Evolutionary conservation across 768 basidiomycete species (phyloP), one percentile per base, ranked within the genome.

Genomic region (Megacollybia marginata): DNA sequence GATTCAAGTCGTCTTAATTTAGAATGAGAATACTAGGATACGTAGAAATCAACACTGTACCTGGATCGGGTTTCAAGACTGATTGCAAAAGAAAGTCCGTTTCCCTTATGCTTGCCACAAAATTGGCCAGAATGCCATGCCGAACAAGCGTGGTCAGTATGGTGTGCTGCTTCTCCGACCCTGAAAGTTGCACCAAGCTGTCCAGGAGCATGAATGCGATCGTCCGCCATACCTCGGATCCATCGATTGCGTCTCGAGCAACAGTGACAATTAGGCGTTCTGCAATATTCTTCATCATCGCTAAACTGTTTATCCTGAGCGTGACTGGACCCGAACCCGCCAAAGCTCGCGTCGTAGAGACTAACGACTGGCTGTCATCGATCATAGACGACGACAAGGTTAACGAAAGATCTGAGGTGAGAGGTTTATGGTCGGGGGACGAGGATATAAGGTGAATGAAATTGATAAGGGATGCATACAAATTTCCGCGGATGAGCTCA

Each of bases 141-240:
- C 82, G 75, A 20, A 74, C 74, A 20, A 96, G 67, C 1, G 77
- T 66, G 9, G 71, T 62, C 42, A 89, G 64, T 18, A 89, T 70
- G 10, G 71, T 58, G 48, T 86, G 75, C 44, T 85, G 83, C 65
- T 81, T 85, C 55, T 92, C 86, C 44, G 70, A 64, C 23, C 78
- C 78, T 35, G 82, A 88, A 0, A 94, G 69, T 42, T 86, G 78
- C 15, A 87, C 76, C 8, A 94, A 73, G 1, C 88, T 83, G 57
- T 94, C 91, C 40, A 97, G 72, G 2, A 92, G 71, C 73, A 93
- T 87, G 62, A 93, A 97, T 9, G 94, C 90, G 13, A 97, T 82
- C 2, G 93, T 94, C 67, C 91, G 91, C 95, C 95, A 98, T 2
- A 97, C 90, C 64, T 97, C 93, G 15, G 89, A 83, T 7, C 93